Evolutionary conservation across 1,284 basidiomycete species (phyloP).

Genomic region (Ganoderma leucocontextum): DNA sequence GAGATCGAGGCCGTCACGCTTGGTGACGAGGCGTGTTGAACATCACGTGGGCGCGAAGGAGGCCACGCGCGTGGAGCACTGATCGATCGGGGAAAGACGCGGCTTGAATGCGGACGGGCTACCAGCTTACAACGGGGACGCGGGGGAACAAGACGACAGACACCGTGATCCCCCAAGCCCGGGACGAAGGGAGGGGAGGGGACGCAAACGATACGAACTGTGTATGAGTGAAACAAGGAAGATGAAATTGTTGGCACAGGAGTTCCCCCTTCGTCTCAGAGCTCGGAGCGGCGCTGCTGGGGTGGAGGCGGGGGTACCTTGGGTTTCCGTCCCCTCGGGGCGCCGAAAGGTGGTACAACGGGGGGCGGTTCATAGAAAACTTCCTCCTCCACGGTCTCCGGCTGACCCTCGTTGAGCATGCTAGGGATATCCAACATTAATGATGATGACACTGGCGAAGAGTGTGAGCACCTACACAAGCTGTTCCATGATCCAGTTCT

Average conservation of each 20-base stretch:
- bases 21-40: constrained; percentile 32
- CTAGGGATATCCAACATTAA: constrained; percentile 46
- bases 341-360: constrained; percentile 34
- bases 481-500: constrained; percentile 89
- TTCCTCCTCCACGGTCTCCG: constrained; percentile 77
- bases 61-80: constrained; percentile 35
- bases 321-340: constrained; percentile 70
- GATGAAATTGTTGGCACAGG: constrained; percentile 51
- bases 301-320: constrained; percentile 85
- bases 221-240: constrained; percentile 53
- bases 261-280: constrained; percentile 88
- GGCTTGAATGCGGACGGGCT: constrained; percentile 47
- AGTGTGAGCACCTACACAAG: constrained; percentile 66
- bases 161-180: constrained; percentile 86
- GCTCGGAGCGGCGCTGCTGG: constrained; percentile 82
- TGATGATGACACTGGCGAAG: neutral
- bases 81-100: constrained; percentile 42
- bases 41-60: constrained; percentile 53
- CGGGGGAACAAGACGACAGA: constrained; percentile 76
- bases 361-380: constrained; percentile 67
- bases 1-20: constrained; percentile 25
- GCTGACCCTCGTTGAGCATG: constrained; percentile 70
- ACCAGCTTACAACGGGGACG: constrained; percentile 61
- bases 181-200: constrained; percentile 75
- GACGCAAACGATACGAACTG: constrained; percentile 72